phyloP scores from a whole-genome alignment of 768 basidiomycete genomes.

The Dentipellis fragilis region DNA sequence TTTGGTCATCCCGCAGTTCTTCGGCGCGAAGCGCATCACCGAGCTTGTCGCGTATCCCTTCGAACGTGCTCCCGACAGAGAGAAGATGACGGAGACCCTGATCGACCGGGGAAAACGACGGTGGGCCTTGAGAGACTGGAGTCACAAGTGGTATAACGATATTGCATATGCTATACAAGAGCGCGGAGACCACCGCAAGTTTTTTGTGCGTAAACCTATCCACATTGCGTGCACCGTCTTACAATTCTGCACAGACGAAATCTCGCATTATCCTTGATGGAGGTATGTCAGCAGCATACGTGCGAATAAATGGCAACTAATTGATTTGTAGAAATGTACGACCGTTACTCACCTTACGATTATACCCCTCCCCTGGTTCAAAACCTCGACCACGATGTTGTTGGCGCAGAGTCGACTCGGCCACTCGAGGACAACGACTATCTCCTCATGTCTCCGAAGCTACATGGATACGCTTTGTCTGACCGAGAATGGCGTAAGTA shows the following conservation, averaged over 20 bases:
- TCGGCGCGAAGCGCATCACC: background rate
- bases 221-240: too few species aligned
- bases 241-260: background rate
- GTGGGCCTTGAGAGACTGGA: background rate
- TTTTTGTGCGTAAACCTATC: background rate
- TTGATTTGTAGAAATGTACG: background rate
- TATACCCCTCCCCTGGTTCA: background rate
- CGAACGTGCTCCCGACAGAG: background rate
- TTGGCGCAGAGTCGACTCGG: background rate
- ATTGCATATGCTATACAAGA: background rate
- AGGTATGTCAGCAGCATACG: background rate
- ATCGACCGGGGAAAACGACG: background rate
- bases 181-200: background rate
- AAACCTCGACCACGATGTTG: background rate
- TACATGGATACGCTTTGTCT: background rate
- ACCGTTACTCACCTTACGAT: background rate
- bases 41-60: background rate
- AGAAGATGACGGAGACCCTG: background rate
- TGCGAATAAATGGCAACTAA: background rate
- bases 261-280: background rate
- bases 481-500: background rate
- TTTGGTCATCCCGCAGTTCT: background rate
- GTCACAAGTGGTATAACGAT: background rate
- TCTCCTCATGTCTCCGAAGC: background rate
- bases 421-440: background rate